phyloP scores from a whole-genome alignment of 306 rosid species.

The Mimosa bimucronata region DNA sequence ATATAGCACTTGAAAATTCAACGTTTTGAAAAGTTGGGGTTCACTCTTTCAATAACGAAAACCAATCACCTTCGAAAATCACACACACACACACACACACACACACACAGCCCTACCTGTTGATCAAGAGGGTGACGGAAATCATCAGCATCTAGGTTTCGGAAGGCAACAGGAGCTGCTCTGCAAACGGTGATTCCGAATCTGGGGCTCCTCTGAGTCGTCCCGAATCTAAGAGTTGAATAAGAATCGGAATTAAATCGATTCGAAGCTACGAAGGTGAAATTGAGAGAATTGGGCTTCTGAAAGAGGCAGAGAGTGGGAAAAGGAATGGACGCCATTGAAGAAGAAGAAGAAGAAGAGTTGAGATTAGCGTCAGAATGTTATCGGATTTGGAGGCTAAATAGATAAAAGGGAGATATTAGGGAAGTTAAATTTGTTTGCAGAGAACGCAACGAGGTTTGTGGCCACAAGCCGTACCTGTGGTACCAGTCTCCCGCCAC shows the following conservation, averaged over 20 bases:
- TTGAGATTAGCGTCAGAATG: slow-evolving; percentile 8
- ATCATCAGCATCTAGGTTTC: slow-evolving; percentile 90
- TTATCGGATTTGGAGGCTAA: not conserved
- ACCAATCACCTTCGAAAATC: not conserved
- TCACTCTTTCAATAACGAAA: not conserved
- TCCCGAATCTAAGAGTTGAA: slow-evolving; percentile 31
- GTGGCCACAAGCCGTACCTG: slow-evolving; percentile 56
- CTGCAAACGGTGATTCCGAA: slow-evolving; percentile 42
- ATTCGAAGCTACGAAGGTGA: slow-evolving; percentile 42
- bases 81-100: too few relatives aligned
- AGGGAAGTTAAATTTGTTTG: not conserved
- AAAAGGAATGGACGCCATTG: slow-evolving; percentile 72
- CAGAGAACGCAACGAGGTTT: slow-evolving; percentile 35
- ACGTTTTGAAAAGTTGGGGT: too few relatives aligned
- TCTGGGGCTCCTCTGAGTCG: slow-evolving; percentile 36
- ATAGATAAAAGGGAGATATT: not conserved
- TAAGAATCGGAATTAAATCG: slow-evolving; percentile 34
- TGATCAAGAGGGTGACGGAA: slow-evolving; percentile 94
- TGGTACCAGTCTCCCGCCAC: slow-evolving; percentile 64
- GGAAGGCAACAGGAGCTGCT: slow-evolving; percentile 69
- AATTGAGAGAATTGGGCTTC: slow-evolving; percentile 40
- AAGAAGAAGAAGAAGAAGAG: slow-evolving; percentile 18
- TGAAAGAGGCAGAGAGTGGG: slow-evolving; percentile 52
- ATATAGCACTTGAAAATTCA: too few relatives aligned
- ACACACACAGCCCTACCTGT: too few relatives aligned